These are phyloP conservation scores for Yamadazyma oceani DNA, from an alignment of 1,139 yeast species.

Conservation along the genomic window DNA sequence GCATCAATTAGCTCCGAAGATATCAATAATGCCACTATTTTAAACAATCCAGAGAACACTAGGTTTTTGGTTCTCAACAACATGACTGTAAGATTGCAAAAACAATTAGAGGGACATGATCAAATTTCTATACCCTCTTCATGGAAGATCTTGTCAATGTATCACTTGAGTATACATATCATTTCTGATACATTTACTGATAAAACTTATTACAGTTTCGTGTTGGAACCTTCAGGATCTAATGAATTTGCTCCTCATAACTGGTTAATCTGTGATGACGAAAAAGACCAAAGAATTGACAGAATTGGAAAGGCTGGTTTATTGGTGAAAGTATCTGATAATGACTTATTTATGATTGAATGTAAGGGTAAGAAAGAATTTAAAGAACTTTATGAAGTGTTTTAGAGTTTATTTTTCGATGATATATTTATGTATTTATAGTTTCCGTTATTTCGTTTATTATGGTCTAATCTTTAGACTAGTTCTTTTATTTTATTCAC, in stretches of 20 bases:
- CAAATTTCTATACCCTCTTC: slow-evolving; percentile 38
- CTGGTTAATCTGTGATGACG: slow-evolving; percentile 40
- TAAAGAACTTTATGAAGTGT: slow-evolving; percentile 32
- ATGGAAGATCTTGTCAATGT: slow-evolving; percentile 48
- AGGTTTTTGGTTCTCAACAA: slow-evolving; percentile 24
- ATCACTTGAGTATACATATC: slow-evolving; percentile 28
- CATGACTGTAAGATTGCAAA: slow-evolving; percentile 41
- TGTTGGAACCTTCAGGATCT: slow-evolving; percentile 20
- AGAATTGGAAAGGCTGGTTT: slow-evolving; percentile 49
- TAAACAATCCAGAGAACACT: slow-evolving; percentile 24
- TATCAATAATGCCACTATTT: slow-evolving; percentile 20
- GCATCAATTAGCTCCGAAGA: slow-evolving; percentile 19
- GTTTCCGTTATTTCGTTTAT: not conserved
- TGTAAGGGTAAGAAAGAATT: slow-evolving; percentile 48
- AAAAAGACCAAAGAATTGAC: slow-evolving; percentile 31
- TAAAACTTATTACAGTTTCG: slow-evolving; percentile 31
- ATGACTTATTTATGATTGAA: slow-evolving; percentile 45
- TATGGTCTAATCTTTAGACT: not conserved
- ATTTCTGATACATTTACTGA: slow-evolving; percentile 28
- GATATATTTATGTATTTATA: not conserved
- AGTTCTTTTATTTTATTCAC: not conserved
- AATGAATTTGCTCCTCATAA: slow-evolving; percentile 20
- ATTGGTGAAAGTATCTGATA: slow-evolving; percentile 34
- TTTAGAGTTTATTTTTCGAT: slow-evolving; percentile 17
- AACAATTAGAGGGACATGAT: slow-evolving; percentile 33